These are phyloP conservation scores for Acacia pycnantha DNA, from an alignment of 331 rosid species.

Conservation along the genomic window DNA sequence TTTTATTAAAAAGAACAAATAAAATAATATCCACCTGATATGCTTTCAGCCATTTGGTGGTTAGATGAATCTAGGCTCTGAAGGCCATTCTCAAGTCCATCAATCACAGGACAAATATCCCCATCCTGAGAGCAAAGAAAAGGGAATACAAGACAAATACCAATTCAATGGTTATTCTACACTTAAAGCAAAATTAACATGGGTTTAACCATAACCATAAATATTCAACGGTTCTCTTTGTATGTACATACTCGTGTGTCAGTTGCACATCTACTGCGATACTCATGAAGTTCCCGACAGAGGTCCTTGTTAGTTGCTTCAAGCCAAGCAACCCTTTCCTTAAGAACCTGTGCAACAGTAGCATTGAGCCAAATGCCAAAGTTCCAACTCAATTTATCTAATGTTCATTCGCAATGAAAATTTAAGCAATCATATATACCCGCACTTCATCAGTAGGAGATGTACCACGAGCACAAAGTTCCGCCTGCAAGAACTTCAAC, in stretches of 20 bases:
- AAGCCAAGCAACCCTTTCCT: slow-evolving; percentile 72
- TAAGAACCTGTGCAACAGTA: slow-evolving; percentile 52
- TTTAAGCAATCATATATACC: slow-evolving; percentile 39
- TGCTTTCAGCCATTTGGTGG: slow-evolving; percentile 47
- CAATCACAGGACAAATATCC: slow-evolving; percentile 35
- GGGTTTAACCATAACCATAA: slow-evolving; percentile 4
- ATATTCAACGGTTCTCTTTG: background rate
- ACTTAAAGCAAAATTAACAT: background rate
- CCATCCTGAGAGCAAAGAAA: slow-evolving; percentile 46
- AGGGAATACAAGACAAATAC: slow-evolving; percentile 14
- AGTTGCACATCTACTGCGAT: slow-evolving; percentile 64
- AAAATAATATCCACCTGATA: slow-evolving; percentile 48
- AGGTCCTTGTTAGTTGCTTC: slow-evolving; percentile 69
- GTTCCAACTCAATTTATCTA: slow-evolving; percentile 1
- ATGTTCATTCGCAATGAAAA: slow-evolving; percentile 8
- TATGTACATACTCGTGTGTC: slow-evolving; percentile 54
- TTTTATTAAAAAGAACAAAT: slow-evolving; percentile 12
- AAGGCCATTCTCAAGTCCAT: slow-evolving; percentile 57
- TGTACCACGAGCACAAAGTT: slow-evolving; percentile 66
- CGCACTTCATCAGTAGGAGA: slow-evolving; percentile 61
- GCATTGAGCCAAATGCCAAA: slow-evolving; percentile 26
- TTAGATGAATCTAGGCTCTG: slow-evolving; percentile 54
- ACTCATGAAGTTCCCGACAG: slow-evolving; percentile 67
- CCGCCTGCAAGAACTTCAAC: slow-evolving; percentile 69
- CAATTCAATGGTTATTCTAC: background rate